Evolutionary conservation across 108 stramenopile genomes (phyloP).

Genomic region (Epithemia pelagica): DNA sequence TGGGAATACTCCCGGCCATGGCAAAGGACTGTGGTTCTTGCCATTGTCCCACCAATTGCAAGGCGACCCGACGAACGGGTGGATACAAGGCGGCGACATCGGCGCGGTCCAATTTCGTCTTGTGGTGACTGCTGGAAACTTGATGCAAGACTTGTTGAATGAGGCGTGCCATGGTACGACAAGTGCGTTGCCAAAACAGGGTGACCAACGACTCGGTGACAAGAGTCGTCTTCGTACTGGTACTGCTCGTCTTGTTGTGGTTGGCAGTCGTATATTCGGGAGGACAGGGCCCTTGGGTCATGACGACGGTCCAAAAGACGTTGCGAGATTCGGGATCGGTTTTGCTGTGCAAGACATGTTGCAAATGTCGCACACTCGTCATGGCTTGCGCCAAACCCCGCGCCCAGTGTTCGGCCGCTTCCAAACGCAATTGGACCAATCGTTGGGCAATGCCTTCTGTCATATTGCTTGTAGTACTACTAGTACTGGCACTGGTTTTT

Average conservation of each 20-base stretch:
- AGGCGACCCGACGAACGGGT: constrained; percentile 53
- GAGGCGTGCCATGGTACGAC: constrained; percentile 46
- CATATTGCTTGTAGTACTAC: constrained; percentile 4
- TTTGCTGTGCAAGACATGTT: constrained; percentile 65
- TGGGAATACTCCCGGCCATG: neutral
- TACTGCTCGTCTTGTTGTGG: neutral
- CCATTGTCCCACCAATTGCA: constrained; percentile 65
- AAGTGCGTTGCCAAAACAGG: constrained; percentile 70
- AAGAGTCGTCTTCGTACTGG: neutral
- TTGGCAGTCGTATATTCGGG: too few relatives aligned
- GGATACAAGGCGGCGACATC: constrained; percentile 78
- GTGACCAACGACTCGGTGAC: constrained; percentile 45
- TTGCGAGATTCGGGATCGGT: constrained; percentile 67
- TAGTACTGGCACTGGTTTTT: neutral
- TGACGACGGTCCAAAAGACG: constrained; percentile 69
- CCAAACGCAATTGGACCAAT: constrained; percentile 52
- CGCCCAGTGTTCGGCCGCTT: constrained; percentile 51
- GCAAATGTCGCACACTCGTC: constrained; percentile 66
- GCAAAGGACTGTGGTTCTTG: constrained; percentile 60
- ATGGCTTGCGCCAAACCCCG: constrained; percentile 48
- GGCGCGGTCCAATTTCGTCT: constrained; percentile 6
- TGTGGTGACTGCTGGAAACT: constrained; percentile 42
- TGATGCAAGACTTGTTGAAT: constrained; percentile 55
- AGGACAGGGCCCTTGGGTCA: constrained; percentile 13
- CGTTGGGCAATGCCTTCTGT: constrained; percentile 52